A percentile compares a stretch with the other conserved stretches of the same genome.
Evolutionary conservation across 805 yeast genomes (phyloP).

Genomic region (Yarrowia sp.): DNA sequence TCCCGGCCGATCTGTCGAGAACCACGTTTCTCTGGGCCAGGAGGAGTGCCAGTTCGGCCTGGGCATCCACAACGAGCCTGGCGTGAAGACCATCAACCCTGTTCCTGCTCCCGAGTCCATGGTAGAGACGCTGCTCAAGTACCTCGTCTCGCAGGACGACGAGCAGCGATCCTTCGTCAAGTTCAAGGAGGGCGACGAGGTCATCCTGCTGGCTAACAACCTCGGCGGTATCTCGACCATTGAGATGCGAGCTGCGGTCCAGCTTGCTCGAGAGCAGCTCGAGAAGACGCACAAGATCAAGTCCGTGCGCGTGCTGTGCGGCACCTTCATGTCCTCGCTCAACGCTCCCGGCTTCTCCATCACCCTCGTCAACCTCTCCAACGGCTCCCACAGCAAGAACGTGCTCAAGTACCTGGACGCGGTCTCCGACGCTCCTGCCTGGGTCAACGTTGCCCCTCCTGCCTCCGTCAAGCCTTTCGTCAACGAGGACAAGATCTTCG

Average conservation of each 20-base stretch:
- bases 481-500: slow-evolving; percentile 7
- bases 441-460: slow-evolving; percentile 44
- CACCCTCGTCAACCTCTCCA: slow-evolving; percentile 70
- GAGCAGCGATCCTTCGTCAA: slow-evolving; percentile 57
- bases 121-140: slow-evolving; percentile 52
- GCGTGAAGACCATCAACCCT: slow-evolving; percentile 54
- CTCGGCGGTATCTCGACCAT: slow-evolving; percentile 88
- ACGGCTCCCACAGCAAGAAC: slow-evolving; percentile 44
- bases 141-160: slow-evolving; percentile 74
- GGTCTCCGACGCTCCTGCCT: slow-evolving; percentile 77
- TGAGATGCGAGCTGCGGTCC: slow-evolving; percentile 70
- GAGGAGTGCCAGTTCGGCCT: slow-evolving; percentile 85
- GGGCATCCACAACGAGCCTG: slow-evolving; percentile 96
- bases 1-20: slow-evolving; percentile 71
- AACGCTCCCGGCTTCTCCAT: slow-evolving; percentile 91
- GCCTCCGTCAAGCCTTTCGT: slow-evolving; percentile 1
- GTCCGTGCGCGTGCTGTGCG: slow-evolving; percentile 71
- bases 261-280: slow-evolving; percentile 54
- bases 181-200: slow-evolving; percentile 60
- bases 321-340: slow-evolving; percentile 83
- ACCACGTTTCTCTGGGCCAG: slow-evolving; percentile 44
- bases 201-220: slow-evolving; percentile 72
- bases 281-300: slow-evolving; percentile 50
- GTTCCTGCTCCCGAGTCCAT: slow-evolving; percentile 70
- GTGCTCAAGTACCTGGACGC: slow-evolving; percentile 61